phyloP scores from a whole-genome alignment of 2,329 filamentous ascomycete species.

The Blumeria hordei region DNA sequence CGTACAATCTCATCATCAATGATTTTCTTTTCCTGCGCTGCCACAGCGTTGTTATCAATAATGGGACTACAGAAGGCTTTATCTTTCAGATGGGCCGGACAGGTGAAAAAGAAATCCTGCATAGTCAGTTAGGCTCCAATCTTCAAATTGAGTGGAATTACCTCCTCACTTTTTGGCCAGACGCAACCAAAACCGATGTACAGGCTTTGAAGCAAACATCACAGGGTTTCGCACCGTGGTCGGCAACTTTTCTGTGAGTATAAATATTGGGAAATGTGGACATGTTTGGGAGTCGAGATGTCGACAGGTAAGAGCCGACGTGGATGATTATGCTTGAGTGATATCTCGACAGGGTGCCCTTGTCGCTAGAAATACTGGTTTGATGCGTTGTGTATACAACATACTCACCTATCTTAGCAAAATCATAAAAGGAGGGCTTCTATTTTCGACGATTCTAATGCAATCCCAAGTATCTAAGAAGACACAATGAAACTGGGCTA shows the following conservation, averaged over 20 bases:
- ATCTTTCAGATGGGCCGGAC: constrained; percentile 61
- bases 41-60: constrained; percentile 39
- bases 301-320: neutral
- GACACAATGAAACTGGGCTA: no score
- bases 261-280: constrained; percentile 50
- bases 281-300: constrained; percentile 3
- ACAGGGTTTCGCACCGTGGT: constrained; percentile 61
- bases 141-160: neutral
- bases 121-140: neutral
- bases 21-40: constrained; percentile 35
- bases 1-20: constrained; percentile 40
- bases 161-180: constrained; percentile 55
- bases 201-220: constrained; percentile 81
- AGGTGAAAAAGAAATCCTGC: constrained; percentile 82
- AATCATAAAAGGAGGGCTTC: no score
- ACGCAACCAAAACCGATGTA: constrained; percentile 66
- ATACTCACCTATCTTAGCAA: no score
- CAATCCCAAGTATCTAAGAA: no score
- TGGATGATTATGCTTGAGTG: neutral
- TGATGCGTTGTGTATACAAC: no score
- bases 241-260: constrained; percentile 66
- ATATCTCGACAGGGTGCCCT: neutral
- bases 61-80: constrained; percentile 55
- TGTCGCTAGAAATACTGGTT: no score
- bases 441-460: no score